These are phyloP conservation scores for Asterophora parasitica DNA, from an alignment of 768 basidiomycete species.

Conservation along the genomic window DNA sequence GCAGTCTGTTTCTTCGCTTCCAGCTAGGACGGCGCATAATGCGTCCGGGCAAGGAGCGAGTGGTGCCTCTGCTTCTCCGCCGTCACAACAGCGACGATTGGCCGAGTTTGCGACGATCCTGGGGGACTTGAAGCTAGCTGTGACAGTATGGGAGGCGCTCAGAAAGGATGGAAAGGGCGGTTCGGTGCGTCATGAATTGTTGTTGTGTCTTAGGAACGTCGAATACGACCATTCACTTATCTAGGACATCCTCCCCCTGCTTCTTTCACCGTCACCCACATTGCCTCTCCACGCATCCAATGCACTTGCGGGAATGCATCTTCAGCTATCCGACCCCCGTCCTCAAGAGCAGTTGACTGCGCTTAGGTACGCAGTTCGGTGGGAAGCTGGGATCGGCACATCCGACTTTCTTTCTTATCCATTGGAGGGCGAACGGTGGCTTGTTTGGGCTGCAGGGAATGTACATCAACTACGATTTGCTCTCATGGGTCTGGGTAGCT, in stretches of 20 bases:
- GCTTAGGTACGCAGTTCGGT: constrained; percentile 65
- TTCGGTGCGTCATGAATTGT: constrained; percentile 51
- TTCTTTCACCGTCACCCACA: constrained; percentile 63
- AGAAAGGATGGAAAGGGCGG: constrained; percentile 87
- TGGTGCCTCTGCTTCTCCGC: constrained; percentile 28
- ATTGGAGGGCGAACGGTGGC: constrained; percentile 79
- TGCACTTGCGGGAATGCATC: constrained; percentile 47
- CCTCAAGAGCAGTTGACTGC: constrained; percentile 67
- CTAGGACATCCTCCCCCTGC: constrained; percentile 78
- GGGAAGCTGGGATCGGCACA: constrained; percentile 62
- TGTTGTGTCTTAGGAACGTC: background rate
- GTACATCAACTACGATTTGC: constrained; percentile 36
- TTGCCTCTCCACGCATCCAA: constrained; percentile 56
- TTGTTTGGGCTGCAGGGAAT: constrained; percentile 80
- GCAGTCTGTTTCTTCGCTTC: constrained; percentile 39
- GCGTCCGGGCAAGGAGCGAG: constrained; percentile 22
- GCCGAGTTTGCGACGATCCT: constrained; percentile 94
- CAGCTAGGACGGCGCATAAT: constrained; percentile 33
- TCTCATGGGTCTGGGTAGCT: constrained; percentile 12
- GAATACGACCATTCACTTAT: too few species aligned
- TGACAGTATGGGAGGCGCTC: constrained; percentile 78
- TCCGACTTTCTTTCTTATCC: constrained; percentile 52
- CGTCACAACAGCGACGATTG: constrained; percentile 76
- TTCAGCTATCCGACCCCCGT: constrained; percentile 42
- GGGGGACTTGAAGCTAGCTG: constrained; percentile 84